Conservation (phyloP, 1,139 yeast species). For the Yamadazyma conglobata region DNA sequence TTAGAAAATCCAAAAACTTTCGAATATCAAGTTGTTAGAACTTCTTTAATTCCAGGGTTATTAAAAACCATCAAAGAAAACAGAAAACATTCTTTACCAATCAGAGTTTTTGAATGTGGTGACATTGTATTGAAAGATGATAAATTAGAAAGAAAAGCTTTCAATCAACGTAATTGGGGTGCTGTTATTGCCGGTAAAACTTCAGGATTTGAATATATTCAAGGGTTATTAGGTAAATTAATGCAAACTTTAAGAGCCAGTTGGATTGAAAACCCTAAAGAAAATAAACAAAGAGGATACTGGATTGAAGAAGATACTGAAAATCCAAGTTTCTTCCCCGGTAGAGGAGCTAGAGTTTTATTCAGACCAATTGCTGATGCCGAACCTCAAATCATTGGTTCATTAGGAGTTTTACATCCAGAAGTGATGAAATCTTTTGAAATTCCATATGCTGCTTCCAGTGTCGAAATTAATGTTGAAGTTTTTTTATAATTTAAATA, state of each 20-base stretch:
- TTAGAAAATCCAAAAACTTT: conserved; percentile 94
- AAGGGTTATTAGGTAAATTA: conserved; percentile 89
- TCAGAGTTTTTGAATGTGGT: conserved; percentile 91
- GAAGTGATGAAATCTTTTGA: conserved; percentile 84
- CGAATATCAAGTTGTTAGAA: conserved; percentile 97
- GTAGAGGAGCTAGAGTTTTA: conserved; percentile 88
- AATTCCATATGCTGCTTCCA: conserved; percentile 88
- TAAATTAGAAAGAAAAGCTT: conserved; percentile 80
- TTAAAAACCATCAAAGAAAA: conserved; percentile 94
- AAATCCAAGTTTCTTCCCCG: conserved; percentile 85
- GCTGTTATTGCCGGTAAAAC: conserved; percentile 93
- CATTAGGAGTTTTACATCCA: conserved; percentile 93
- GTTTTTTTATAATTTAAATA: conserved; percentile 46
- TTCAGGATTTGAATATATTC: conserved; percentile 91
- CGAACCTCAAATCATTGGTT: conserved; percentile 63
- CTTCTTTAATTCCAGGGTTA: conserved; percentile 89
- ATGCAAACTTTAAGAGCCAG: conserved; percentile 94
- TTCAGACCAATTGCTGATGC: conserved; percentile 64
- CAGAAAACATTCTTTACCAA: conserved; percentile 92
- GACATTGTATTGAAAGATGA: conserved; percentile 88
- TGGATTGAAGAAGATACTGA: conserved; percentile 75
- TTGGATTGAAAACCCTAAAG: conserved; percentile 62
- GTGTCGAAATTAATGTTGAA: conserved; percentile 87
- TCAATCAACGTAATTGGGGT: conserved; percentile 91
- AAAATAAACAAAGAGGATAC: conserved; percentile 66